Evolutionary conservation across 768 basidiomycete species (phyloP).

Genomic region (Leccinum subgranulosum): DNA sequence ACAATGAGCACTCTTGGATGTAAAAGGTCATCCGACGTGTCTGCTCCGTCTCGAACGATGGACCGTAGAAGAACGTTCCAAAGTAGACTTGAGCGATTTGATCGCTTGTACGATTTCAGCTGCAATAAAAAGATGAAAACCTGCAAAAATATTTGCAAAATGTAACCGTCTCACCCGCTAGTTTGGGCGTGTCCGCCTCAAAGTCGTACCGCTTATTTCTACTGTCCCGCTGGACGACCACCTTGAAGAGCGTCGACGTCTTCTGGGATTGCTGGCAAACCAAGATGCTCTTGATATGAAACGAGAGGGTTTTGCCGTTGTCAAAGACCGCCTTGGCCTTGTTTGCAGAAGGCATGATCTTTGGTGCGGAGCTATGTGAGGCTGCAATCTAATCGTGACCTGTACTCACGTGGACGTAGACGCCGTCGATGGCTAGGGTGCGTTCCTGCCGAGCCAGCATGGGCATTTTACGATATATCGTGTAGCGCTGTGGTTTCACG

Average conservation of each 20-base stretch:
- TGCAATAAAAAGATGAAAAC: constrained; percentile 21
- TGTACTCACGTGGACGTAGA: constrained; percentile 76
- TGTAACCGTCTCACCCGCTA: constrained; percentile 56
- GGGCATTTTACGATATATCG: constrained; percentile 90
- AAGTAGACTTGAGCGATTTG: constrained; percentile 55
- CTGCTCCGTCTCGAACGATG: constrained; percentile 62
- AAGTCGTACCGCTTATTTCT: constrained; percentile 94
- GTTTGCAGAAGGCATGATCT: constrained; percentile 89
- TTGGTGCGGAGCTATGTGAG: constrained; percentile 7
- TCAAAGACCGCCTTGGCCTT: constrained; percentile 82
- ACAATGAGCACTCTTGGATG: too few relatives aligned
- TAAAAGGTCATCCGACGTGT: constrained; percentile 41
- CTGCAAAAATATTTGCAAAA: background rate
- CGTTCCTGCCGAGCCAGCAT: constrained; percentile 92
- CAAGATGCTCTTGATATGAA: constrained; percentile 84
- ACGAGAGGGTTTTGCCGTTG: constrained; percentile 86
- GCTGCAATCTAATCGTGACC: background rate
- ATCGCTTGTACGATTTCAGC: constrained; percentile 79
- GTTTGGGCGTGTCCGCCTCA: constrained; percentile 84
- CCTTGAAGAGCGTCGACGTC: constrained; percentile 80
- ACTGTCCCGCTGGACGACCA: constrained; percentile 72
- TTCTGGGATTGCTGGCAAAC: constrained; percentile 83
- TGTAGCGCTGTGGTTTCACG: constrained; percentile 63
- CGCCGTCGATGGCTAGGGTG: constrained; percentile 90
- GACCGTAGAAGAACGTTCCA: constrained; percentile 64